Percentiles rank a stretch among this genome's conserved stretches.
Evolutionary conservation across 1,284 basidiomycete genomes (phyloP).

Genomic region (Macrocystidia cucumis): DNA sequence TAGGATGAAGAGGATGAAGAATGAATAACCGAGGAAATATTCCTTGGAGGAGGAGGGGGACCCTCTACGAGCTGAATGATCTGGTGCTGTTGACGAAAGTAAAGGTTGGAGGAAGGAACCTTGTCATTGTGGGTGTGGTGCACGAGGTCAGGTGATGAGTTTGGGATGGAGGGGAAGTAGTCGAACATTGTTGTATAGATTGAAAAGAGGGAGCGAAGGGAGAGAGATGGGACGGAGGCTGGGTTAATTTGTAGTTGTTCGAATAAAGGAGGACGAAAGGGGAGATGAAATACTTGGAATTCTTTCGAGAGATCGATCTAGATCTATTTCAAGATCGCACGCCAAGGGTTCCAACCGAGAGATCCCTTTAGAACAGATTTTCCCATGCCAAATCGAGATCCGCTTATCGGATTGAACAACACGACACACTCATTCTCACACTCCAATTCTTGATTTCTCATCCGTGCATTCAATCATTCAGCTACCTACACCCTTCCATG

Average conservation of each 20-base stretch:
- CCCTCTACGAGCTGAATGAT: conserved; percentile 72
- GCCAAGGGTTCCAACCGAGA: conserved; percentile 12
- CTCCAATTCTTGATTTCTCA: neutral
- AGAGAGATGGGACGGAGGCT: neutral
- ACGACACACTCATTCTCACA: conserved; percentile 7
- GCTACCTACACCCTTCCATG: too few relatives aligned
- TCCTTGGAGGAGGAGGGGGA: conserved; percentile 44
- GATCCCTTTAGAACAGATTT: conserved; percentile 16
- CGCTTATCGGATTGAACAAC: conserved; percentile 17
- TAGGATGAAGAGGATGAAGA: conserved; percentile 31
- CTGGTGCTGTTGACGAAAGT: conserved; percentile 46
- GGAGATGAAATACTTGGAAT: conserved; percentile 12
- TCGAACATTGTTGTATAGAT: neutral
- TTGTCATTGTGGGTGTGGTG: conserved; percentile 19
- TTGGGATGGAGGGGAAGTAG: conserved; percentile 7
- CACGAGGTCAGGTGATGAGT: conserved; percentile 13
- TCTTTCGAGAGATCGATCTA: conserved; percentile 10
- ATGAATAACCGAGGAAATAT: conserved; percentile 32
- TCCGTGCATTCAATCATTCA: conserved; percentile 1
- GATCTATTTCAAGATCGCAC: conserved; percentile 16
- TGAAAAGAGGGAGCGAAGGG: neutral
- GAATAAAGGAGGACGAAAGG: too few relatives aligned
- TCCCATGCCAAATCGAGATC: conserved; percentile 25
- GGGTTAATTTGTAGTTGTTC: conserved; percentile 16
- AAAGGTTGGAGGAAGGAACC: conserved; percentile 25